Evolutionary conservation across 1,284 basidiomycete genomes (phyloP).

Genomic region (Cutaneotrichosporon sp.): DNA sequence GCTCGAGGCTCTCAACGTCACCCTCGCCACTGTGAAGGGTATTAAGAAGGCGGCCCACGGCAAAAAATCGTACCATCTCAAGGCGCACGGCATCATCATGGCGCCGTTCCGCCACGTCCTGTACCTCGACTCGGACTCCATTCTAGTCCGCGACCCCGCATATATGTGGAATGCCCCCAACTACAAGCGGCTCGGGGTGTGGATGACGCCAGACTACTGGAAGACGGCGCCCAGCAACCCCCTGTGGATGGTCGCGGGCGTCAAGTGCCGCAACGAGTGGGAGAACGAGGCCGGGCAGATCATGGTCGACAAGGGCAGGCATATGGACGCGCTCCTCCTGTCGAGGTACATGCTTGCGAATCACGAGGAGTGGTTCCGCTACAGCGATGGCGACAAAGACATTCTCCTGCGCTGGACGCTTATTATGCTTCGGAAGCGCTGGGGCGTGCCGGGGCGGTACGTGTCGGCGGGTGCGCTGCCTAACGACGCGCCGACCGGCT

Average conservation of each 20-base stretch:
- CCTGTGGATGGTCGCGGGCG: constrained; percentile 51
- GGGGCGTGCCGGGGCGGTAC: constrained; percentile 52
- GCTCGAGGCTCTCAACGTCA: constrained; percentile 43
- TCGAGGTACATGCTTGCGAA: constrained; percentile 50
- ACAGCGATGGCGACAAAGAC: constrained; percentile 54
- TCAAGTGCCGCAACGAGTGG: constrained; percentile 54
- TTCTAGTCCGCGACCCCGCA: constrained; percentile 48
- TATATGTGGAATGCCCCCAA: constrained; percentile 50
- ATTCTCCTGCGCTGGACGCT: constrained; percentile 52
- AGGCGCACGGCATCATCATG: constrained; percentile 51
- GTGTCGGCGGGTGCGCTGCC: constrained; percentile 49
- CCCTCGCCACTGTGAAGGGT: constrained; percentile 43
- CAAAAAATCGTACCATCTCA: constrained; percentile 52
- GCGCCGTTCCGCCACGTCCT: constrained; percentile 51
- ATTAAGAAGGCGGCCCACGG: constrained; percentile 42
- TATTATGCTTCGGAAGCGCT: constrained; percentile 52
- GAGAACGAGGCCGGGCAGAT: constrained; percentile 53
- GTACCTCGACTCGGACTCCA: constrained; percentile 51
- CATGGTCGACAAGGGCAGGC: constrained; percentile 50
- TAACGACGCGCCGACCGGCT: constrained; percentile 39
- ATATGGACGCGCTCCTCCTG: constrained; percentile 51
- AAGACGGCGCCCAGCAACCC: constrained; percentile 49
- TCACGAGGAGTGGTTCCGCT: constrained; percentile 50
- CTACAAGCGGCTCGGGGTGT: constrained; percentile 46
- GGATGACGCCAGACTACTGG: constrained; percentile 47